These are phyloP conservation scores for Spirogloea muscicola DNA, from an alignment of 139 green algal species.

Conservation along the genomic window DNA sequence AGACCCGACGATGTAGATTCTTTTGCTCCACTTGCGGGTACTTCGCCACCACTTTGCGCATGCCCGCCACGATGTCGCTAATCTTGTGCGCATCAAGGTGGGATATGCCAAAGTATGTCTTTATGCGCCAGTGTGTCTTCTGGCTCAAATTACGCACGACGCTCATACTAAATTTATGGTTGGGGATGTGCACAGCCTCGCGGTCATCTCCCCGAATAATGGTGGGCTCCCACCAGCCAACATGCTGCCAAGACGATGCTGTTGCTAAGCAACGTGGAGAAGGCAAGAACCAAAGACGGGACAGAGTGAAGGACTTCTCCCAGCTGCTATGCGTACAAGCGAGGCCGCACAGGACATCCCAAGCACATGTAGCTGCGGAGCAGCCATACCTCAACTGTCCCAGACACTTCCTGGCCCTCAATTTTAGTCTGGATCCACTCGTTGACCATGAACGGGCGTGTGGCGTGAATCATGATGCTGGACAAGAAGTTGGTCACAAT, in stretches of 20 bases:
- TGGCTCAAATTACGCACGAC: constrained; percentile 38
- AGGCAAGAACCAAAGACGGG: too few relatives aligned
- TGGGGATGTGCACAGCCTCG: constrained; percentile 41
- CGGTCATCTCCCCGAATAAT: constrained; percentile 36
- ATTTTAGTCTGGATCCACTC: constrained; percentile 47
- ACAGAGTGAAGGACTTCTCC: background rate
- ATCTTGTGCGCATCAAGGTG: constrained; percentile 30
- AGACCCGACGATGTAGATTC: constrained; percentile 32
- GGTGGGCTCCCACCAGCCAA: constrained; percentile 42
- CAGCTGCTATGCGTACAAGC: too few relatives aligned
- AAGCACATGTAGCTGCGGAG: too few relatives aligned
- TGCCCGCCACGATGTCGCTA: constrained; percentile 29
- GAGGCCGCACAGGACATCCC: too few relatives aligned
- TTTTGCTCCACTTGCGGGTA: constrained; percentile 40
- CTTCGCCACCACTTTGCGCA: constrained; percentile 41
- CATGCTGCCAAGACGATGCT: constrained; percentile 27
- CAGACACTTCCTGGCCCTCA: constrained; percentile 40
- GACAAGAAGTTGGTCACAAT: constrained; percentile 46
- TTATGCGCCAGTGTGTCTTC: constrained; percentile 45
- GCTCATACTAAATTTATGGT: constrained; percentile 45
- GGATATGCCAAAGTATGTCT: constrained; percentile 41
- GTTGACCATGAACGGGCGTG: constrained; percentile 41
- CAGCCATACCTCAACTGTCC: constrained; percentile 30
- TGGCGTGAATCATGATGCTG: constrained; percentile 40
- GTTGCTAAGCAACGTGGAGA: too few relatives aligned